Conservation (phyloP, 495 filamentous ascomycete species). For the Tuber indicum region DNA sequence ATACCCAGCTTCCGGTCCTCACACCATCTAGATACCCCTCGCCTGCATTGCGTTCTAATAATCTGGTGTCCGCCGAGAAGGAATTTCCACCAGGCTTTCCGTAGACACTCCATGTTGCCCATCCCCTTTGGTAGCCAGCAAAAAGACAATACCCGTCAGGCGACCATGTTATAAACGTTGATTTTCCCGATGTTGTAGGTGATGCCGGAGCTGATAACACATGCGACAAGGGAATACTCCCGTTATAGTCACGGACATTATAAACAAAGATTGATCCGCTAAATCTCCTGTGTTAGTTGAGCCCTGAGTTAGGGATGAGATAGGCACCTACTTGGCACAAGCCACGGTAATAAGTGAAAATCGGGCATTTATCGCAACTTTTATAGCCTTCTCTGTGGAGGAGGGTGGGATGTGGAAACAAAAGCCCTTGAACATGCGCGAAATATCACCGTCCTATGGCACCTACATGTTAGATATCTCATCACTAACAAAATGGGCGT, state of each 20-base stretch:
- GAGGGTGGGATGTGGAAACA: slow-evolving; percentile 73
- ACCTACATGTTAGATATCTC: slow-evolving; percentile 43
- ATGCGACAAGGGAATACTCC: slow-evolving; percentile 88
- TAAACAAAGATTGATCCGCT: slow-evolving; percentile 74
- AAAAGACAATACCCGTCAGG: slow-evolving; percentile 96
- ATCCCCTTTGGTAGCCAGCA: slow-evolving; percentile 85
- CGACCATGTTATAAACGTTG: slow-evolving; percentile 78
- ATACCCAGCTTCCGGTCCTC: slow-evolving; percentile 71
- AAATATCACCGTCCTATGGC: slow-evolving; percentile 39
- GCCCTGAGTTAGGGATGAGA: background rate
- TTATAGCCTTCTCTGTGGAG: slow-evolving; percentile 56
- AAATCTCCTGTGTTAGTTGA: background rate
- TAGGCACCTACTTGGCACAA: slow-evolving; percentile 52
- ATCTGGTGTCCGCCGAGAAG: slow-evolving; percentile 60
- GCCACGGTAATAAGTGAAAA: slow-evolving; percentile 89
- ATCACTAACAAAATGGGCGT: slow-evolving; percentile 14
- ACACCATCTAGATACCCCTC: slow-evolving; percentile 79
- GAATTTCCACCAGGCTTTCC: slow-evolving; percentile 79
- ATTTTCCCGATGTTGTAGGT: slow-evolving; percentile 54
- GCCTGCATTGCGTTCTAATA: slow-evolving; percentile 55
- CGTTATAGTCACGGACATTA: slow-evolving; percentile 82
- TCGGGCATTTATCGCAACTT: slow-evolving; percentile 80
- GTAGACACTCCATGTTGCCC: slow-evolving; percentile 95
- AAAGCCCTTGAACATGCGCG: slow-evolving; percentile 69
- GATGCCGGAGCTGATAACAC: slow-evolving; percentile 62